These are phyloP conservation scores for Rhodotorula sp. DNA, from an alignment of 1,284 basidiomycete species.

Conservation along the genomic window DNA sequence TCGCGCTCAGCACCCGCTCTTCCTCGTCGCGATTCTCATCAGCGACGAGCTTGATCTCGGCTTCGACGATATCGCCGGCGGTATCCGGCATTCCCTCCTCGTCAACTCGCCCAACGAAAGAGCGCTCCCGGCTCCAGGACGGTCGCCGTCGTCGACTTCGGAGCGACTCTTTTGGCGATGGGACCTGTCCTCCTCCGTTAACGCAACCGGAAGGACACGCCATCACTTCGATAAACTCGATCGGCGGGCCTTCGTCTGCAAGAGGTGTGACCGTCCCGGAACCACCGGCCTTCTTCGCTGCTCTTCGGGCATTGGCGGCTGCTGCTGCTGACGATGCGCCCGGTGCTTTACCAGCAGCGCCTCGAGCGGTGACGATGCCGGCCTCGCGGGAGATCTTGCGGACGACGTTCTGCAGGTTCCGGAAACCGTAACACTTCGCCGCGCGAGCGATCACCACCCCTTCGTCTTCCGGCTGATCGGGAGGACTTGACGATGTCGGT, in stretches of 20 bases:
- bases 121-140: conserved; percentile 56
- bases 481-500: background rate
- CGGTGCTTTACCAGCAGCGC: conserved; percentile 50
- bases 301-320: conserved; percentile 54
- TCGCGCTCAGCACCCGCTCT: conserved; percentile 34
- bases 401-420: conserved; percentile 96
- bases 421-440: conserved; percentile 94
- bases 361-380: conserved; percentile 68
- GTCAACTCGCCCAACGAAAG: conserved; percentile 56
- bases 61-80: conserved; percentile 45
- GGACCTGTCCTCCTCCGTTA: conserved; percentile 93
- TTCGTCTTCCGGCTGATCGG: conserved; percentile 30
- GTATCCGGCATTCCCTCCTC: conserved; percentile 51
- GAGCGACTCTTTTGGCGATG: conserved; percentile 52
- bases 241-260: conserved; percentile 56
- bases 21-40: conserved; percentile 14
- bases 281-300: conserved; percentile 44
- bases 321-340: conserved; percentile 58
- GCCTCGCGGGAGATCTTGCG: conserved; percentile 83
- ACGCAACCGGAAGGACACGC: conserved; percentile 97
- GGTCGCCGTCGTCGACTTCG: conserved; percentile 14
- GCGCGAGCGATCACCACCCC: conserved; percentile 79
- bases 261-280: conserved; percentile 33
- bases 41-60: conserved; percentile 41
- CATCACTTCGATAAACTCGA: conserved; percentile 99